Base-by-base conservation (phyloP, 768 basidiomycete genomes). In the Hortiboletus campestris region DNA sequence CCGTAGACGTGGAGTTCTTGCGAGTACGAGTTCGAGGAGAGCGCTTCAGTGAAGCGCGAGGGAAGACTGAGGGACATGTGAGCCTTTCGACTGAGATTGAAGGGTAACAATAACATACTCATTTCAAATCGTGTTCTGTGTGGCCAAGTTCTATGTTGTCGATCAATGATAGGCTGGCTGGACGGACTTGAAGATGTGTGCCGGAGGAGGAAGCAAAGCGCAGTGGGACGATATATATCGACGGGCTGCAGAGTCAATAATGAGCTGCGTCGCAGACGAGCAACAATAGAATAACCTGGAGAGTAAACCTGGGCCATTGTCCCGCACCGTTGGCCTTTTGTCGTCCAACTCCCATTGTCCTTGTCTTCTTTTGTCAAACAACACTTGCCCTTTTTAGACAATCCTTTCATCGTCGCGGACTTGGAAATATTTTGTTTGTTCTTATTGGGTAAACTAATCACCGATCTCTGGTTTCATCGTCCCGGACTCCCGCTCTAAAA, bases 31-130 rank as follows among this genome's bases (percentile, higher is more conserved):
- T 60, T 34, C 59, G 70, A 43, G 62, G 12, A n/a, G 64, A 61
- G 41, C 69, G 68, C 48, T 58, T 65, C 35, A 71, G 50, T 9
- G 71, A 71, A 22, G 63, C 49, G 25, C 55, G 65, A 58, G 61
- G 22, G 19, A 65, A 49, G 17, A 71, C 71, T 70, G 31, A 6
- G n/a, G 17, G 35, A 19, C 14, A 19, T 4, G 47, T 61, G 16
- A 67, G 47, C n/a, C 39, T 36, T 42, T 25, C 12, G 17, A 28
- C 9, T 2, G 16, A 20, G 42, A 41, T 29, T 35, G 10, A n/a
- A 19, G 13, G 12, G 22, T 12, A 20, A 4, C 13, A 46, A 28
- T 2, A 25, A 61, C 69, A 39, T 53, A 70, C 69, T 60, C 70
- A 70, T 70, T 53, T n/a, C 22, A 34, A 42, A 42, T 58, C 54